Conservation (phyloP, 2,329 filamentous ascomycete genomes). For the Eutypella sp. region DNA sequence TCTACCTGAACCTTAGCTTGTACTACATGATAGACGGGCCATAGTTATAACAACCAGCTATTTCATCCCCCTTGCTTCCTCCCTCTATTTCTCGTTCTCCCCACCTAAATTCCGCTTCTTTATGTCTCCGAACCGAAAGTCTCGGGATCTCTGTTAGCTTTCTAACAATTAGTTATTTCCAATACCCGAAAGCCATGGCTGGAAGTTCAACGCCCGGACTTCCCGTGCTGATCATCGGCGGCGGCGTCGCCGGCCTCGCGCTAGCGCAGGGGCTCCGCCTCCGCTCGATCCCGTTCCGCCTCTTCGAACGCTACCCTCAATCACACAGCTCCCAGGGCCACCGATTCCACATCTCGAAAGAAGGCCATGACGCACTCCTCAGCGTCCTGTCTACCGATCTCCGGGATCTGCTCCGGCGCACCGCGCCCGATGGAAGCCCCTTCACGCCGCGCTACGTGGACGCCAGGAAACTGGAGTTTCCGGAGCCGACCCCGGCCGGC, state of each 20-base stretch:
- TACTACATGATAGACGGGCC: too few species aligned
- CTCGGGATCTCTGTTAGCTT: too few species aligned
- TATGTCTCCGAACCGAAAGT: too few species aligned
- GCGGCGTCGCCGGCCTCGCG: constrained; percentile 38
- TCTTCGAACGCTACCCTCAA: constrained; percentile 23
- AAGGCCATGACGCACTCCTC: constrained; percentile 18
- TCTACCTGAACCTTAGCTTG: too few species aligned
- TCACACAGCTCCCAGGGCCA: constrained; percentile 21
- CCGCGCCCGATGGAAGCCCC: constrained; percentile 13
- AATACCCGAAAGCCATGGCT: too few species aligned
- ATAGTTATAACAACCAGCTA: too few species aligned
- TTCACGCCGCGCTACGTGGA: constrained; percentile 25
- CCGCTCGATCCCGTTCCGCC: constrained; percentile 23
- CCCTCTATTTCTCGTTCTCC: too few species aligned
- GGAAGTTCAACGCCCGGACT: too few species aligned
- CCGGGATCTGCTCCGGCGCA: constrained; percentile 14
- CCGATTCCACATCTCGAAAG: constrained; percentile 24
- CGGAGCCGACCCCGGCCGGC: constrained; percentile 11
- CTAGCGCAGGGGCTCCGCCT: constrained; percentile 28
- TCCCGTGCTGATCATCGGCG: constrained; percentile 36
- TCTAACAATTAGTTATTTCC: too few species aligned
- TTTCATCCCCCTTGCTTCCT: too few species aligned
- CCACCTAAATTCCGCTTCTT: too few species aligned
- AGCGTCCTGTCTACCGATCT: constrained; percentile 21
- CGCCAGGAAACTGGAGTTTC: constrained; percentile 17